Evolutionary conservation across 306 rosid species (phyloP).

Genomic region (Glycyrrhiza uralensis): DNA sequence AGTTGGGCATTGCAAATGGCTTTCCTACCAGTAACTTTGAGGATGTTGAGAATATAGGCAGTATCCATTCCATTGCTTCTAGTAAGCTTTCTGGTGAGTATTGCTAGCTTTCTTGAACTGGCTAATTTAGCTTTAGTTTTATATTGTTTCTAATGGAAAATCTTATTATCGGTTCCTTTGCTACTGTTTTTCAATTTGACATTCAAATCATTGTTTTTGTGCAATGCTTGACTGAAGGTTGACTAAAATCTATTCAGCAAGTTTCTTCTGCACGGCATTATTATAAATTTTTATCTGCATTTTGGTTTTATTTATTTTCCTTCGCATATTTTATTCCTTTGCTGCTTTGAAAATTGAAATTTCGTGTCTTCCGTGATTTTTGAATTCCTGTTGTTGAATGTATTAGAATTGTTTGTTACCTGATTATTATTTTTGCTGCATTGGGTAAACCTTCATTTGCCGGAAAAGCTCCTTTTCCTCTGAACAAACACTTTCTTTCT

Average conservation of each 20-base stretch:
- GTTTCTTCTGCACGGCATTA: background rate
- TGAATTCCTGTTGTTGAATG: background rate
- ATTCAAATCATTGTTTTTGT: background rate
- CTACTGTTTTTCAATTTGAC: background rate
- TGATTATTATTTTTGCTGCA: background rate
- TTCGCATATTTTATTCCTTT: background rate
- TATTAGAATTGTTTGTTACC: background rate
- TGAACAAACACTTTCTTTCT: too few relatives aligned
- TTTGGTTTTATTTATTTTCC: background rate
- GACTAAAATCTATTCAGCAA: background rate
- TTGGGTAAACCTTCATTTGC: too few relatives aligned
- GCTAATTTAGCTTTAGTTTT: background rate
- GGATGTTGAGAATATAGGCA: slow-evolving; percentile 58
- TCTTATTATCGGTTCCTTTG: background rate
- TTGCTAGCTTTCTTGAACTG: background rate
- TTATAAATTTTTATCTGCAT: background rate
- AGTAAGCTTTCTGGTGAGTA: slow-evolving; percentile 77
- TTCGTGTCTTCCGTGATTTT: background rate
- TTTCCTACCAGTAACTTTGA: slow-evolving; percentile 47
- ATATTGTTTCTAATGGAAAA: background rate
- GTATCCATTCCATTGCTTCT: slow-evolving; percentile 40
- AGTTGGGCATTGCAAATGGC: slow-evolving; percentile 55
- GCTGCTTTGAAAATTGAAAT: background rate
- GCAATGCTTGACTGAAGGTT: background rate
- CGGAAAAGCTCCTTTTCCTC: too few relatives aligned